Base-by-base conservation (phyloP, 805 yeast species). In the Candida germanica region DNA sequence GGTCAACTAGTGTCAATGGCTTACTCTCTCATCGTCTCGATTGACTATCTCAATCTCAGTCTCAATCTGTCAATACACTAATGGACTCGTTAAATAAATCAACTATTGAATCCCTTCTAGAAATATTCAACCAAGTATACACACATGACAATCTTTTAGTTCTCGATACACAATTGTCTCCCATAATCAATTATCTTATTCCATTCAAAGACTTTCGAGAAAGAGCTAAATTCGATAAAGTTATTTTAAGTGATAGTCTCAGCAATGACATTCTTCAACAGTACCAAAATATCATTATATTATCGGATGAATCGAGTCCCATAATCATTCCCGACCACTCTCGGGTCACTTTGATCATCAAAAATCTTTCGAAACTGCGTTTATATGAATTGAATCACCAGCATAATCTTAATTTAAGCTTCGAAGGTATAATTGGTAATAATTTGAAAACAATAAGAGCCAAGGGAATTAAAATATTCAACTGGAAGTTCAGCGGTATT, bases 121-220 rank as follows among this genome's bases (percentile, higher is more conserved):
- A 33, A 5, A 37, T 42, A 6, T 42, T 45, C 29, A 45, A 38
- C 13, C 47, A 46, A 17, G 53, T 64, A 11, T 48, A 47, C 33
- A 49, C 64, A 8, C 34, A 45, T 10, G 51, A 53, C 36, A 59
- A 57, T 42, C 48, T 61, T 27, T 43, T 73, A 36, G 46, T 71
- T 11, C 53, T 79, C 22, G 82, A 80, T 40, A 61, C 62, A 21
- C 49, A 56, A 3, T 50, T 80, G 25, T 65, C 82, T 2, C 59
- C 73, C 1, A 50, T 73, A 9, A 56, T 82, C 38, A 77, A 83
- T 50, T 62, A 62, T 24, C 58, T 80, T 23, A 71, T 79, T 9
- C 75, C 82, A 8, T 80, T 80, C 53, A 69, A 75, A 36, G 51
- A 56, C 6, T 62, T 82, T 20, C 75, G 75, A 47, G 63, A 64